Evolutionary conservation across 2,329 filamentous ascomycete species (phyloP).

Genomic region (Trematosphaeria pertusa): DNA sequence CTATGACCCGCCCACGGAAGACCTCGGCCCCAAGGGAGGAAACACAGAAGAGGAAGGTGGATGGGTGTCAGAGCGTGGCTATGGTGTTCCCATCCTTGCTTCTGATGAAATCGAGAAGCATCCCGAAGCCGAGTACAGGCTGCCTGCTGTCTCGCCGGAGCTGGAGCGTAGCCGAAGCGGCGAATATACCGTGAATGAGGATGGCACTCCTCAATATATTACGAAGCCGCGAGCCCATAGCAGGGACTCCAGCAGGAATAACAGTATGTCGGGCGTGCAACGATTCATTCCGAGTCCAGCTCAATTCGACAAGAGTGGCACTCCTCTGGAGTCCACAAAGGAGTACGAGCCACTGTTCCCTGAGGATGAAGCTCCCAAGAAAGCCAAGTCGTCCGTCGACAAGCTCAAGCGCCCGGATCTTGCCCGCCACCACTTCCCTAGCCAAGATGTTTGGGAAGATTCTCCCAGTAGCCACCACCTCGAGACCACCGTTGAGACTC

Average conservation of each 20-base stretch:
- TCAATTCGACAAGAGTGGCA: constrained; percentile 63
- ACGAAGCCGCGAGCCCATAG: constrained; percentile 61
- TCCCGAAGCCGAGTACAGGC: constrained; percentile 70
- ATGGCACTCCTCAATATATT: constrained; percentile 50
- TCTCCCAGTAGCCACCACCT: constrained; percentile 83
- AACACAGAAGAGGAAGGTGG: constrained; percentile 56
- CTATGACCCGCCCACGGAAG: constrained; percentile 60
- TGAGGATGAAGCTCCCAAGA: constrained; percentile 65
- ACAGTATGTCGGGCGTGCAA: constrained; percentile 66
- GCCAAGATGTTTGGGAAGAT: constrained; percentile 97
- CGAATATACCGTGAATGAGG: constrained; percentile 59
- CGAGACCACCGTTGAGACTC: constrained; percentile 81
- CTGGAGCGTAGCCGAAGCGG: constrained; percentile 62
- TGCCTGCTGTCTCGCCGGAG: constrained; percentile 82
- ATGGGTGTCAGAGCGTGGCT: constrained; percentile 66
- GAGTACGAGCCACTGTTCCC: constrained; percentile 96
- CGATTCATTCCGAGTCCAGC: constrained; percentile 35
- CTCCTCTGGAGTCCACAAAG: constrained; percentile 83
- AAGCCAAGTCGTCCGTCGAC: constrained; percentile 60
- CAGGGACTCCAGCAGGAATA: constrained; percentile 58
- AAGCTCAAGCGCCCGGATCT: constrained; percentile 62
- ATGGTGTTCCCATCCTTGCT: constrained; percentile 83
- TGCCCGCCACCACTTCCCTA: constrained; percentile 76
- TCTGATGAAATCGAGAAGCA: constrained; percentile 85
- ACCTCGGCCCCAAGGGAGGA: constrained; percentile 55